Evolutionary conservation across 1,139 yeast species (phyloP).

Genomic region (Kodamaea plutei): DNA sequence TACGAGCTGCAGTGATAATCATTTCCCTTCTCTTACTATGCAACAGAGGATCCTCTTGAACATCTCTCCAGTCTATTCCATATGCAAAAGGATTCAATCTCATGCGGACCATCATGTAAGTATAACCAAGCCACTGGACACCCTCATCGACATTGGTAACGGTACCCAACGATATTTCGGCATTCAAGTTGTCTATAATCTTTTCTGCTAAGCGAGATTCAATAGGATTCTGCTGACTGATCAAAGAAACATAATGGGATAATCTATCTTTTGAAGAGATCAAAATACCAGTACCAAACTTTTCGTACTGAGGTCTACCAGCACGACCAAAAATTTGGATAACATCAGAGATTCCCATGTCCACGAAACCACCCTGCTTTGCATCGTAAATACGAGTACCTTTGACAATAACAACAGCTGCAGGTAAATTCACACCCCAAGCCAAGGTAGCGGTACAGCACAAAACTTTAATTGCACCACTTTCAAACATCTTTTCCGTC

Average conservation of each 20-base stretch:
- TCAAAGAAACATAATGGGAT: conserved; percentile 80
- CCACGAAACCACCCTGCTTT: conserved; percentile 90
- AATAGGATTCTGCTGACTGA: conserved; percentile 95
- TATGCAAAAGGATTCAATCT: conserved; percentile 88
- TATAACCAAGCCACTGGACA: conserved; percentile 94
- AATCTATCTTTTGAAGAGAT: conserved; percentile 79
- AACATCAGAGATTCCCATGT: conserved; percentile 92
- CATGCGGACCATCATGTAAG: conserved; percentile 93
- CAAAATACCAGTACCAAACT: conserved; percentile 86
- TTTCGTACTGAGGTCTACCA: conserved; percentile 96
- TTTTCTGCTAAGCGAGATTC: conserved; percentile 79
- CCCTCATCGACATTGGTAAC: conserved; percentile 95
- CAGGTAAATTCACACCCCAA: conserved; percentile 99
- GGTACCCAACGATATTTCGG: conserved; percentile 92
- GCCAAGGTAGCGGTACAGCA: conserved; percentile 98
- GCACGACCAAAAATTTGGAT: conserved; percentile 99
- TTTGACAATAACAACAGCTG: conserved; percentile 93
- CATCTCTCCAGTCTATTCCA: conserved; percentile 87
- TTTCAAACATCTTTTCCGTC: conserved; percentile 80
- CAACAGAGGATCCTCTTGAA: conserved; percentile 77
- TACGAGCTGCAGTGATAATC: conserved; percentile 74
- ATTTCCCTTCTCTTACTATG: conserved; percentile 70
- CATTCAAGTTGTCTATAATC: conserved; percentile 87
- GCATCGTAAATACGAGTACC: conserved; percentile 97
- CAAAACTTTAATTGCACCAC: conserved; percentile 83